Base-by-base conservation (phyloP, 208 protist genomes). In the Leishmania amazonensis region DNA sequence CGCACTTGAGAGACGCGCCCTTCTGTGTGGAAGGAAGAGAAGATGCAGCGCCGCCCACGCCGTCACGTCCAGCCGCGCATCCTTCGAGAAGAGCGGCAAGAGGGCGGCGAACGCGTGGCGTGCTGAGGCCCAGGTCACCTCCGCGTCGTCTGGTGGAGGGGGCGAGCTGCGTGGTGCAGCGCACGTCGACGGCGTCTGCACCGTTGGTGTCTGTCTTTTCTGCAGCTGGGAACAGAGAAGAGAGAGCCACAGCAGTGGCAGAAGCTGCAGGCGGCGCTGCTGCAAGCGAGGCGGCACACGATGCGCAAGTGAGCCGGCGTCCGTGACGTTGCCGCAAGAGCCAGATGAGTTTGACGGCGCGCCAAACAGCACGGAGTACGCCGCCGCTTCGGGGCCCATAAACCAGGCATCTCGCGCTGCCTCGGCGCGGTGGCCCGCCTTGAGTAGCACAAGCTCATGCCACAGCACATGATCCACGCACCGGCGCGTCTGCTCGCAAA, bases 241-340 rank as follows among this genome's bases (percentile, higher is more conserved):
- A 0, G 86, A 84, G 17, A 94, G 78, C 92, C 94, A 97, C n/a
- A 95, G 47, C 49, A 95, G 78, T 24, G 91, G 91, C 51, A 97
- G 79, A 17, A 95, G 83, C 74, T 95, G 92, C 80, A 97, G 73
- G 31, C 87, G 87, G 15, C 94, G 90, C 78, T 91, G 85, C 81
- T 95, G 93, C 24, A 86, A 58, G 17, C 78, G 78, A 0, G 78
- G 19, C 2, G 83, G 83, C 31, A 82, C 82, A 35, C 40, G 3
- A 2, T 24, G 9, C 28, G 47, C 47, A 11, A 42, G 47, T 15
- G 81, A 74, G 21, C 5, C 5, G 35, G 62, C 40, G 67, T 38
- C 60, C 9, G 51, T 28, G 5, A 49, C 49, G 45, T 42, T 67
- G 38, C 21, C 19, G 17, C 42, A 35, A 64, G 75, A 49, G 5